Conservation (phyloP, 352 stramenopile genomes). For the Pythium myriotylum region DNA sequence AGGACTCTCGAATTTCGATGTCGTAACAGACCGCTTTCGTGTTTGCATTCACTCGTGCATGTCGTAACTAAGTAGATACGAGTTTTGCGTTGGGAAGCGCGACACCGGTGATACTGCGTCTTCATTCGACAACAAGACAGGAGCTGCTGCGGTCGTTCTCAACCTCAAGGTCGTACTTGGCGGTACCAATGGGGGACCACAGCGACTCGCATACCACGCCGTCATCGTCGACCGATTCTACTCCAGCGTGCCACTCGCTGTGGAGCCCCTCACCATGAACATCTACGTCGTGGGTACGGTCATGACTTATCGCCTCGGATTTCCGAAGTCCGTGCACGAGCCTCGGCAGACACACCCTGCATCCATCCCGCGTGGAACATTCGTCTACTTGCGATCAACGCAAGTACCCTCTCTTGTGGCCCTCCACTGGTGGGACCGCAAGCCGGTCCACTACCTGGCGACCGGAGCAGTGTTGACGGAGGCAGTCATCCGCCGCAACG, state of each 20-base stretch:
- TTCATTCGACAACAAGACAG: conserved; percentile 29
- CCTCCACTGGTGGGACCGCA: conserved; percentile 33
- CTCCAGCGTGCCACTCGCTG: conserved; percentile 15
- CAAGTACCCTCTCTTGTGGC: conserved; percentile 20
- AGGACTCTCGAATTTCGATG: not conserved
- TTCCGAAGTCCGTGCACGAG: conserved; percentile 10
- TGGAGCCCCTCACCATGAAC: conserved; percentile 28
- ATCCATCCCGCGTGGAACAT: conserved; percentile 19
- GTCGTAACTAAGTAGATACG: conserved; percentile 16
- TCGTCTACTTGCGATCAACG: conserved; percentile 18
- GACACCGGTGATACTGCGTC: not conserved
- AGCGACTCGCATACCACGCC: not conserved
- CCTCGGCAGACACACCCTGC: conserved; percentile 9
- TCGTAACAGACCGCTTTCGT: conserved; percentile 8
- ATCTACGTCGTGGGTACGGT: conserved; percentile 34
- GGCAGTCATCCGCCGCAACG: conserved; percentile 18
- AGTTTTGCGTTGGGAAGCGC: conserved; percentile 14
- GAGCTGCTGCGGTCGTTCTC: conserved; percentile 24
- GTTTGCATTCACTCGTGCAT: not conserved
- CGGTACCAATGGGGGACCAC: not conserved
- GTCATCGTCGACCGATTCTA: conserved; percentile 36
- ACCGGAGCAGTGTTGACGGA: conserved; percentile 19
- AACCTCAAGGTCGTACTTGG: conserved; percentile 26
- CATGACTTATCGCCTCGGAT: conserved; percentile 24
- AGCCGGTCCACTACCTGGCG: conserved; percentile 33